Conservation (phyloP, 139 green algal species). For the Chlamydomonas eustigma region DNA sequence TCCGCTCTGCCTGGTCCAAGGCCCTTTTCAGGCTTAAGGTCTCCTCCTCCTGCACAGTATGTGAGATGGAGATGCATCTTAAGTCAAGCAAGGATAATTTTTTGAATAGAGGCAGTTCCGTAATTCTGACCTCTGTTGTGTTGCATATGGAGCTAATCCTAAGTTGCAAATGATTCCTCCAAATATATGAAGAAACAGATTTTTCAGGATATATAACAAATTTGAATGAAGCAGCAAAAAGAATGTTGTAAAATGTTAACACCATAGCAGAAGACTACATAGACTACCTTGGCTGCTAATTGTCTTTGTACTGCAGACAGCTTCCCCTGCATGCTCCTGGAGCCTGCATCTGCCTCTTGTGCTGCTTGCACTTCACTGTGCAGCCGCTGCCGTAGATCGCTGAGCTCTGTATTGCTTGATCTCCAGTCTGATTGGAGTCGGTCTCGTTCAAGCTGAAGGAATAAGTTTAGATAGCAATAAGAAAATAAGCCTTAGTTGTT, state of each 20-base stretch:
- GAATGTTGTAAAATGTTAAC: too few species aligned
- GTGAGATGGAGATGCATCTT: too few species aligned
- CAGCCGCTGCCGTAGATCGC: slow-evolving; percentile 21
- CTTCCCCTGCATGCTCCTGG: slow-evolving; percentile 12
- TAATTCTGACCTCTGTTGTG: too few species aligned
- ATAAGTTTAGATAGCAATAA: too few species aligned
- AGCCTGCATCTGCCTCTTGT: slow-evolving; percentile 13
- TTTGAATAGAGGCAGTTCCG: too few species aligned
- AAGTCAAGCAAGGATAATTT: too few species aligned
- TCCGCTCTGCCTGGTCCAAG: slow-evolving; percentile 42
- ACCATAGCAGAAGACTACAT: too few species aligned
- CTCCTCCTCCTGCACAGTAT: slow-evolving; percentile 39
- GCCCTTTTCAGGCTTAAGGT: slow-evolving; percentile 20
- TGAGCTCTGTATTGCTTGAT: slow-evolving; percentile 9
- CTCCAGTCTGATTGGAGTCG: slow-evolving; percentile 13
- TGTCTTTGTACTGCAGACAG: slow-evolving; percentile 18
- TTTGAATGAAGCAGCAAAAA: too few species aligned
- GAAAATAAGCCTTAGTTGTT: background rate
- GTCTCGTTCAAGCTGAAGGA: slow-evolving; percentile 27
- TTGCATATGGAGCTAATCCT: too few species aligned
- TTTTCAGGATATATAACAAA: too few species aligned
- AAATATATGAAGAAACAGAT: too few species aligned
- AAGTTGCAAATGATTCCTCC: too few species aligned
- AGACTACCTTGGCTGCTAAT: slow-evolving; percentile 22
- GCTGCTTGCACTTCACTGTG: slow-evolving; percentile 6